Evolutionary conservation across 2,329 filamentous ascomycete species (phyloP).

Genomic region (Fusarium circinatum): DNA sequence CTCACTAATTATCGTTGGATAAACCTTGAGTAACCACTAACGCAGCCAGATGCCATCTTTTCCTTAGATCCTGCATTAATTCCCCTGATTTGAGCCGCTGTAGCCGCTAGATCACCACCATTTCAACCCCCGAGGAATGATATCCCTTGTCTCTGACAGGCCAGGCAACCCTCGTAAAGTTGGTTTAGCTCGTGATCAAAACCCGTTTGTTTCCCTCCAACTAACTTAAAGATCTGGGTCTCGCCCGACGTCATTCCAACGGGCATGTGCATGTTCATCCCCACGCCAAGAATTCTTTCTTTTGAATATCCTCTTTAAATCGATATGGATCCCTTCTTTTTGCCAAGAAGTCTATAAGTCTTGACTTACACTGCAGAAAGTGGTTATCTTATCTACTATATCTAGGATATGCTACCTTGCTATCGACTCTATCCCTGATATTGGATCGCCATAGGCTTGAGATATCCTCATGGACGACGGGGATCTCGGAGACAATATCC

Average conservation of each 20-base stretch:
- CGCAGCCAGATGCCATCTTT: conserved; percentile 1
- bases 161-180: background rate
- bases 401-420: background rate
- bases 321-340: background rate
- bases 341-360: background rate
- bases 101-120: conserved; percentile 1
- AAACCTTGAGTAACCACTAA: background rate
- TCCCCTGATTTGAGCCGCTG: conserved; percentile 1
- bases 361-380: background rate
- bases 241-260: conserved; percentile 17
- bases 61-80: background rate
- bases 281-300: conserved; percentile 13
- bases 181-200: conserved; percentile 20
- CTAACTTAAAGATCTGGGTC: background rate
- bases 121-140: background rate
- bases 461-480: conserved; percentile 54
- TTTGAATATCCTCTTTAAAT: background rate
- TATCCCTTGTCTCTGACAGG: conserved; percentile 7
- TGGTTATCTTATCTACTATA: background rate
- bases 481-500: conserved; percentile 51
- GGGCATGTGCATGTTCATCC: background rate
- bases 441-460: background rate
- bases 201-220: conserved; percentile 3
- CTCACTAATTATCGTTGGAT: background rate
- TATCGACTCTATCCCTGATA: background rate